A percentile compares a stretch with the other conserved stretches of the same genome.
These are phyloP conservation scores for Fusarium papillatum DNA, from an alignment of 2,329 filamentous ascomycete species.

Conservation along the genomic window DNA sequence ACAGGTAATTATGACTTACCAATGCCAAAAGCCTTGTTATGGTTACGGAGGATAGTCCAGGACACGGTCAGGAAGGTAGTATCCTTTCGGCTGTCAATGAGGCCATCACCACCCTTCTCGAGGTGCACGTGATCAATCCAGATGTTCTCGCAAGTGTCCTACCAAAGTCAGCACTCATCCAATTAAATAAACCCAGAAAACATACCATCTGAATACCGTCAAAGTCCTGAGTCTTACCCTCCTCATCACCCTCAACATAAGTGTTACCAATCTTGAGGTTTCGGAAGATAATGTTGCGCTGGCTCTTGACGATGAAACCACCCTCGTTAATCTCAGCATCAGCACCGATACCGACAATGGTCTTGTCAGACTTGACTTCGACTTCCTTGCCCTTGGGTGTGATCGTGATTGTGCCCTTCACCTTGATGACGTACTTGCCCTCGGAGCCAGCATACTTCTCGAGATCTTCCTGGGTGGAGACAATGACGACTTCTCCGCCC, in stretches of 20 bases:
- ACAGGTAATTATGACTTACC: slow-evolving; percentile 11
- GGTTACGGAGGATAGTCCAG: slow-evolving; percentile 40
- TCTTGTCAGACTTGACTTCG: slow-evolving; percentile 39
- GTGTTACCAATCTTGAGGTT: slow-evolving; percentile 41
- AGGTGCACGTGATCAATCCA: slow-evolving; percentile 45
- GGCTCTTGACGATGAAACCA: slow-evolving; percentile 36
- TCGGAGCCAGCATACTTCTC: slow-evolving; percentile 36
- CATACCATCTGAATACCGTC: slow-evolving; percentile 42
- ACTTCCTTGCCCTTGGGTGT: slow-evolving; percentile 39
- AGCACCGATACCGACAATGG: slow-evolving; percentile 40
- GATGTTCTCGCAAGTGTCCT: slow-evolving; percentile 40
- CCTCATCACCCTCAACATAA: slow-evolving; percentile 33
- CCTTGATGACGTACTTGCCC: slow-evolving; percentile 42
- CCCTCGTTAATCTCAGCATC: slow-evolving; percentile 40
- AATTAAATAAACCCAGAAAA: accelerated
- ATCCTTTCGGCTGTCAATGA: slow-evolving; percentile 44
- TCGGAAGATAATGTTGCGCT: slow-evolving; percentile 41
- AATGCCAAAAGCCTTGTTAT: slow-evolving; percentile 45
- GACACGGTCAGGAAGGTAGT: slow-evolving; percentile 43
- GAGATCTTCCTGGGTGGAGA: slow-evolving; percentile 37
- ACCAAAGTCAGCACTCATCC: neutral
- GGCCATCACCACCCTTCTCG: slow-evolving; percentile 40
- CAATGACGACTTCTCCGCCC: slow-evolving; percentile 35
- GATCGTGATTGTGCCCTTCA: slow-evolving; percentile 40
- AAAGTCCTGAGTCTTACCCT: slow-evolving; percentile 41